Base-by-base conservation (phyloP, 345 rosid species). In the Theobroma cacao region DNA sequence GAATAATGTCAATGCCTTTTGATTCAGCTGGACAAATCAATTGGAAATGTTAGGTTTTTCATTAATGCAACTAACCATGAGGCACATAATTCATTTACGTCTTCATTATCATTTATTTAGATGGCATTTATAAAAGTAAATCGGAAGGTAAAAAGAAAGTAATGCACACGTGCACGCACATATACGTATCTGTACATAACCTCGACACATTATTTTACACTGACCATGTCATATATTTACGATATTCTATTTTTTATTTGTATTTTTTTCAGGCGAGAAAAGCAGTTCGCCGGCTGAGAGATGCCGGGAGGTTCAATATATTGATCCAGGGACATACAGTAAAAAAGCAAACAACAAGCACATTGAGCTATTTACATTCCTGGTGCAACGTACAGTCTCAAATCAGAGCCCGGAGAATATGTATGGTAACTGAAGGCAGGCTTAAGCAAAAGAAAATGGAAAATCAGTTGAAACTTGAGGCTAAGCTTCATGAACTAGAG, bases 371-470 rank as follows among this genome's bases (percentile, higher is more conserved):
- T 78, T 85, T 90, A 77, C 98, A 93, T 79, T 81, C 91, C 18
- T 95, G 98, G 98, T 88, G 93, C 80, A 85, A 89, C 48, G 84
- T 91, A 66, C 97, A 94, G 78, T 77, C 89, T 26, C 90, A 91
- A 75, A 83, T 91, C 61, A 83, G 85, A 61, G 93, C 80, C 61
- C 84, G 97, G 36, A 85, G 98, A 50, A 79, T 88, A 52, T 85
- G 83, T 74, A 90, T 93, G 98, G 98, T 92, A 47, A 84, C 89
- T 22, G 87, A 91, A 86, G 92, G 92, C 48, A 83, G 95, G 66
- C 83, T 90, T 61, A 83, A 81, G 80, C 95, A 89, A 63, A 91
- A 87, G 87, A 90, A 86, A 73, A 13, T 89, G 33, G 92, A 91
- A 85, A 91, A 88, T 72, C 93, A 90, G 85, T 61, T 91, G 81